A percentile compares a stretch with the other conserved stretches of the same genome.
These are phyloP conservation scores for Penicillium oxalicum DNA, from an alignment of 2,329 filamentous ascomycete species.

Conservation along the genomic window DNA sequence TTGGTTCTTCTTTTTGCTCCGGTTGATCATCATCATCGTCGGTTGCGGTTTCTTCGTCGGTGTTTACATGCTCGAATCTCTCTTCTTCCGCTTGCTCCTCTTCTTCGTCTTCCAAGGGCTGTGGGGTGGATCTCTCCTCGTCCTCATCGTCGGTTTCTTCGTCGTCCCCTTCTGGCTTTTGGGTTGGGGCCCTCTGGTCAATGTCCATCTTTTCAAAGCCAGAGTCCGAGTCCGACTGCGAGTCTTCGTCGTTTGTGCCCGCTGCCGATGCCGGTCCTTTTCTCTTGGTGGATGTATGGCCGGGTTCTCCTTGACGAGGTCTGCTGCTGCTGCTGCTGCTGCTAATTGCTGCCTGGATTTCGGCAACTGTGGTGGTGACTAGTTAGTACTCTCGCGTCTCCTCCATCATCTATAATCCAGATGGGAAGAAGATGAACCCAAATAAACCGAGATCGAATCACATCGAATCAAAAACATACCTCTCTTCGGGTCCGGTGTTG, in stretches of 20 bases:
- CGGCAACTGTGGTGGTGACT: constrained; percentile 19
- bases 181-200: constrained; percentile 13
- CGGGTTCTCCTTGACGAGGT: constrained; percentile 9
- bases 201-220: constrained; percentile 37
- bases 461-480: too few species aligned
- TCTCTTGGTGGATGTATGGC: constrained; percentile 24
- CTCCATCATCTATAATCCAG: too few species aligned
- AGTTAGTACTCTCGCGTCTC: too few species aligned
- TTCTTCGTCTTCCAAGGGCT: constrained; percentile 26
- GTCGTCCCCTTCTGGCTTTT: background rate
- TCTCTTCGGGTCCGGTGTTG: constrained; percentile 40
- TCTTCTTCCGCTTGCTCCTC: background rate
- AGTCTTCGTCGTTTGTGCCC: constrained; percentile 16
- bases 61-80: constrained; percentile 21
- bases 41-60: constrained; percentile 20
- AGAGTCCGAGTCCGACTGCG: constrained; percentile 23
- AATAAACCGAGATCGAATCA: too few species aligned
- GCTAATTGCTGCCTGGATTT: constrained; percentile 20
- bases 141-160: background rate
- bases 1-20: constrained; percentile 2
- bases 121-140: constrained; percentile 24
- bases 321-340: background rate
- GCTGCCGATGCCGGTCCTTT: constrained; percentile 20
- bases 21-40: constrained; percentile 18
- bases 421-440: too few species aligned